Percentiles rank a stretch among this genome's conserved stretches.
Conservation (phyloP, 208 protist genomes). For the Chromosphaera perkinsii region DNA sequence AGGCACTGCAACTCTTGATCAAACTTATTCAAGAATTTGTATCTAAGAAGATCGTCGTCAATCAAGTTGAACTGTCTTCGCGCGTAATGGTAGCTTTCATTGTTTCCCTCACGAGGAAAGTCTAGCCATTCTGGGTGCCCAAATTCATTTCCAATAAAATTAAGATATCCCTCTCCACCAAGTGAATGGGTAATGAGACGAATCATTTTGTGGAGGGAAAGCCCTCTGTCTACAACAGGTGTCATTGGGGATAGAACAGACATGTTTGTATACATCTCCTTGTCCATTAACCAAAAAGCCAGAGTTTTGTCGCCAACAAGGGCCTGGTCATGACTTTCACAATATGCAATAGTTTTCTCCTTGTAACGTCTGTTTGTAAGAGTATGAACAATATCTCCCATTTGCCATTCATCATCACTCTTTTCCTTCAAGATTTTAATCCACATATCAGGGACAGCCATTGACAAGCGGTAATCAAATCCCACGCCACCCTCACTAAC, state of each 20-base stretch:
- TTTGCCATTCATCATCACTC: slow-evolving; percentile 68
- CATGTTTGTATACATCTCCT: slow-evolving; percentile 67
- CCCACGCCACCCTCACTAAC: slow-evolving; percentile 73
- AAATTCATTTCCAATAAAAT: slow-evolving; percentile 80
- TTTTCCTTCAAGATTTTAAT: slow-evolving; percentile 65
- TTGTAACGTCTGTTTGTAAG: slow-evolving; percentile 67
- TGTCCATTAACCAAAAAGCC: slow-evolving; percentile 83
- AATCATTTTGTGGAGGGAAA: slow-evolving; percentile 53
- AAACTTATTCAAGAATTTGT: slow-evolving; percentile 40
- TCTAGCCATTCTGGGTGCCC: slow-evolving; percentile 89
- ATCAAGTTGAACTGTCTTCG: slow-evolving; percentile 71
- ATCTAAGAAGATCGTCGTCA: slow-evolving; percentile 60
- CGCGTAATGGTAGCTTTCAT: slow-evolving; percentile 63
- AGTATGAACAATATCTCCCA: slow-evolving; percentile 60
- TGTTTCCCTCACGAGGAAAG: slow-evolving; percentile 78
- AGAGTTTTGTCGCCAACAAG: slow-evolving; percentile 85
- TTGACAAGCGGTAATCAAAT: slow-evolving; percentile 78
- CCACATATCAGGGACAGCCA: slow-evolving; percentile 81
- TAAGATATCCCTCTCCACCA: slow-evolving; percentile 65
- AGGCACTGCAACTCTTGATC: slow-evolving; percentile 11
- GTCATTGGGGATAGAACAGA: slow-evolving; percentile 34
- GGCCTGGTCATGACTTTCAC: slow-evolving; percentile 80
- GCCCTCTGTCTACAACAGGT: slow-evolving; percentile 60
- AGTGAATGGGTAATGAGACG: slow-evolving; percentile 64
- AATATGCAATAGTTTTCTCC: slow-evolving; percentile 73